A percentile compares a stretch with the other conserved stretches of the same genome.
These are phyloP conservation scores for Ustilago bromivora DNA, from an alignment of 1,284 basidiomycete genomes.

Conservation along the genomic window DNA sequence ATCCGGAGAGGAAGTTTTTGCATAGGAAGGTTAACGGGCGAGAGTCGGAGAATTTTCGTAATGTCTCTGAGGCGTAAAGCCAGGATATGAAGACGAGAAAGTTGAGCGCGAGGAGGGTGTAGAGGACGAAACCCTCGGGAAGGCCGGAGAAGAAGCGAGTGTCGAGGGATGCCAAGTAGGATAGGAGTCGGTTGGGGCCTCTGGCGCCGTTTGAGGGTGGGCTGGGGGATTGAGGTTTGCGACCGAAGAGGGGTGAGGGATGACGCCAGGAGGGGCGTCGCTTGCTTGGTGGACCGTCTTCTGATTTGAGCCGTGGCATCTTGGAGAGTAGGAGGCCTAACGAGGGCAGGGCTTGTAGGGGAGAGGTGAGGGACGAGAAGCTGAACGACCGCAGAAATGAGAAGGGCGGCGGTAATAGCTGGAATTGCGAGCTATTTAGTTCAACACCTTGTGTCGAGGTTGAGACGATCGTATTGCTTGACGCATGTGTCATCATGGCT, in stretches of 20 bases:
- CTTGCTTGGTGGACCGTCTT: constrained; percentile 8
- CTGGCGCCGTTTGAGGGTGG: background rate
- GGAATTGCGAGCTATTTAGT: background rate
- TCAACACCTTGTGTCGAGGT: background rate
- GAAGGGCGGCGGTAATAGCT: background rate
- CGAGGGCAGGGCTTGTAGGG: no score
- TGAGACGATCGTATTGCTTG: background rate
- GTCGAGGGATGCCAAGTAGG: constrained; percentile 14
- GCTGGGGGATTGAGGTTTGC: background rate
- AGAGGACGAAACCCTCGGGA: constrained; percentile 22
- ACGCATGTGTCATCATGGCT: background rate
- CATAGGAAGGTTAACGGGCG: constrained; percentile 75
- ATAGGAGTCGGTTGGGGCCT: background rate
- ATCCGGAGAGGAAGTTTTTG: constrained; percentile 76
- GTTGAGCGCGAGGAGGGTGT: constrained; percentile 53
- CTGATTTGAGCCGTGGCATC: constrained; percentile 11
- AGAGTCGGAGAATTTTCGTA: constrained; percentile 73
- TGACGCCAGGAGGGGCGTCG: background rate
- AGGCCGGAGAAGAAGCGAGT: constrained; percentile 14
- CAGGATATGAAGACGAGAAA: constrained; percentile 46
- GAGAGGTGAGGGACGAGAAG: background rate
- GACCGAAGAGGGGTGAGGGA: constrained; percentile 24
- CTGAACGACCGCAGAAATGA: constrained; percentile 30
- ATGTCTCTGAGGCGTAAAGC: constrained; percentile 41
- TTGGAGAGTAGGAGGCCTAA: constrained; percentile 8